Evolutionary conservation across 768 basidiomycete genomes (phyloP).

Genomic region (Psilocybe subaeruginosa): DNA sequence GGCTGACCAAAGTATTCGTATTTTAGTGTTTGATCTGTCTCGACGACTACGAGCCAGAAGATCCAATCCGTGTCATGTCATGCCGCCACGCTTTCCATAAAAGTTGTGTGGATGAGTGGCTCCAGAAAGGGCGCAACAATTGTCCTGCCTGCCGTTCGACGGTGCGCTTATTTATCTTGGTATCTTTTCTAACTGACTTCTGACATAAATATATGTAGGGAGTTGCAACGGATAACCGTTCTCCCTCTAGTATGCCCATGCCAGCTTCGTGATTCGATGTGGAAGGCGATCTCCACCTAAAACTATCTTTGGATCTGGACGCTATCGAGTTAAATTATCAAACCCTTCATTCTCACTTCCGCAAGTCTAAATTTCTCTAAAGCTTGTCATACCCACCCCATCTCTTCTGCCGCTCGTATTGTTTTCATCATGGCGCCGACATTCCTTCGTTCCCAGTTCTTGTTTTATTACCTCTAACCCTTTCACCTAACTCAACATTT

Average conservation of each 20-base stretch:
- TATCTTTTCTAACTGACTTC: neutral
- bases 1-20: conserved; percentile 1
- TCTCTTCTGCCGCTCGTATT: neutral
- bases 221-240: conserved; percentile 29
- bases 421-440: neutral
- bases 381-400: neutral
- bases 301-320: conserved; percentile 6
- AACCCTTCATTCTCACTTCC: conserved; percentile 4
- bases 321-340: conserved; percentile 10
- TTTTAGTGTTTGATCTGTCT: conserved; percentile 82
- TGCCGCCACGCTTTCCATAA: conserved; percentile 94
- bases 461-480: neutral
- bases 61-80: conserved; percentile 77
- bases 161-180: conserved; percentile 39
- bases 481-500: conserved; percentile 4
- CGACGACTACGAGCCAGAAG: conserved; percentile 80
- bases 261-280: conserved; percentile 12
- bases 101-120: conserved; percentile 86
- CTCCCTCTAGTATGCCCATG: conserved; percentile 10
- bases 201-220: conserved; percentile 25
- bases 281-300: neutral
- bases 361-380: neutral
- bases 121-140: conserved; percentile 83
- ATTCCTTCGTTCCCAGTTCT: neutral
- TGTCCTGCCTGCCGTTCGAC: conserved; percentile 90